Percentiles rank a stretch among this genome's conserved stretches.
phyloP scores from a whole-genome alignment of 345 rosid species.

The Trapa incisa region DNA sequence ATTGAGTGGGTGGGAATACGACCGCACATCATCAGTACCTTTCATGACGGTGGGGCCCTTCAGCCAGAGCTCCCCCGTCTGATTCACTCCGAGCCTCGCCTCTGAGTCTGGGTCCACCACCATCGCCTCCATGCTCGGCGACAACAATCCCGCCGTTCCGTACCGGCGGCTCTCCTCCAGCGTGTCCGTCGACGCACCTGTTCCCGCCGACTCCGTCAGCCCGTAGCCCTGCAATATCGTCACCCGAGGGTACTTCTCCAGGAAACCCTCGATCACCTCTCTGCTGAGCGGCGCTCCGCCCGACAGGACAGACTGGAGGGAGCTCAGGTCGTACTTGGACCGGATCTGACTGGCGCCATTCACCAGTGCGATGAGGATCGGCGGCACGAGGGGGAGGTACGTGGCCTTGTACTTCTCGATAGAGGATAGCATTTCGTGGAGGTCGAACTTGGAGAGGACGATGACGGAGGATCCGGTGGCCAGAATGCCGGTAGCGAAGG shows the following conservation, averaged over 20 bases:
- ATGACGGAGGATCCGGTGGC: constrained; percentile 59
- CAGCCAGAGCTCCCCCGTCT: constrained; percentile 72
- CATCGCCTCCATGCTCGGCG: constrained; percentile 53
- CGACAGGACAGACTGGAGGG: constrained; percentile 32
- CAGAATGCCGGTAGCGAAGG: constrained; percentile 51
- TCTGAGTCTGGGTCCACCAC: constrained; percentile 60
- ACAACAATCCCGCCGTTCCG: constrained; percentile 58
- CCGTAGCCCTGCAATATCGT: constrained; percentile 59
- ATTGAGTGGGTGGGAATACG: background rate
- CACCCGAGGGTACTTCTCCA: constrained; percentile 40
- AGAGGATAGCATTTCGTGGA: constrained; percentile 54
- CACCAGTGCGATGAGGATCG: constrained; percentile 42
- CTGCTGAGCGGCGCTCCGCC: constrained; percentile 83
- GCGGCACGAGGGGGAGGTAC: constrained; percentile 55
- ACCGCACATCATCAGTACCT: constrained; percentile 22
- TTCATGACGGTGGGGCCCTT: constrained; percentile 57
- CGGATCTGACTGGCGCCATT: constrained; percentile 38
- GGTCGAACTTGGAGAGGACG: constrained; percentile 57
- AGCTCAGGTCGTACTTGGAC: constrained; percentile 47
- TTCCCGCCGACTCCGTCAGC: constrained; percentile 61
- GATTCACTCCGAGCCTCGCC: constrained; percentile 29
- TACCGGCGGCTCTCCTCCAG: constrained; percentile 64
- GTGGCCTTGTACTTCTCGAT: constrained; percentile 43
- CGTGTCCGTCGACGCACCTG: constrained; percentile 47
- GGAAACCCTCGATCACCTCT: constrained; percentile 58